Percentiles rank a stretch among this genome's conserved stretches.
phyloP scores from a whole-genome alignment of 192 early-diverging fungal genomes.

The Backusella mclennaniae region DNA sequence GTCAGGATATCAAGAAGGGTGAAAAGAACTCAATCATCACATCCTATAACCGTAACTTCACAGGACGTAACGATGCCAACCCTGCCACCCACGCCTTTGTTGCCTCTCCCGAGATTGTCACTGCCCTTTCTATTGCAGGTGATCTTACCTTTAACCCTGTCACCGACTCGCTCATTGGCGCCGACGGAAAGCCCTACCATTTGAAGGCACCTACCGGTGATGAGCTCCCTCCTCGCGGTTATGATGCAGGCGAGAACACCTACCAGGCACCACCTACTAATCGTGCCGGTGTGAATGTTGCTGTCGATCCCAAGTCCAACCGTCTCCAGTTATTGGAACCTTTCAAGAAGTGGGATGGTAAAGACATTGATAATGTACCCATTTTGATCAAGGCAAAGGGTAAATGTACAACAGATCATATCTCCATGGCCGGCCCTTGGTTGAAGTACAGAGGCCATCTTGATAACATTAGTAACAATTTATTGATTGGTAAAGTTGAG shows the following conservation, averaged over 20 bases:
- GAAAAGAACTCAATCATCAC: constrained; percentile 97
- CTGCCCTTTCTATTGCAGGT: constrained; percentile 94
- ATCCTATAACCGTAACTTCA: constrained; percentile 99
- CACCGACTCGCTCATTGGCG: constrained; percentile 83
- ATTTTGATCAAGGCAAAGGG: constrained; percentile 96
- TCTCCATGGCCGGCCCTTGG: constrained; percentile 90
- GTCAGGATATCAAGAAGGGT: constrained; percentile 94
- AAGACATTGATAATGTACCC: constrained; percentile 75
- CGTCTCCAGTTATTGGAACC: constrained; percentile 90
- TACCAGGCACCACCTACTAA: constrained; percentile 93
- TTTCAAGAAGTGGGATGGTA: constrained; percentile 87
- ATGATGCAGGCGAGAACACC: constrained; percentile 91
- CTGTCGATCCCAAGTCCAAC: constrained; percentile 80
- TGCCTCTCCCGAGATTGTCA: constrained; percentile 90
- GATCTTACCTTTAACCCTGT: constrained; percentile 92
- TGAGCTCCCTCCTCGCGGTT: constrained; percentile 90
- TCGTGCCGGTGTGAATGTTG: constrained; percentile 69
- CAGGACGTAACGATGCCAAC: constrained; percentile 98
- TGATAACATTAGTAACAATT: constrained; percentile 99
- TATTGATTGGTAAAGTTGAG: constrained; percentile 71
- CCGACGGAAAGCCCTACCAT: constrained; percentile 93
- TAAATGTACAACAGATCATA: constrained; percentile 99
- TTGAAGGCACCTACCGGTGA: constrained; percentile 80
- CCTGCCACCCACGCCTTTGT: constrained; percentile 96
- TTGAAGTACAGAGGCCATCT: constrained; percentile 97